These are phyloP conservation scores for Parathielavia hyrcaniae DNA, from an alignment of 495 filamentous ascomycete genomes.

Conservation along the genomic window DNA sequence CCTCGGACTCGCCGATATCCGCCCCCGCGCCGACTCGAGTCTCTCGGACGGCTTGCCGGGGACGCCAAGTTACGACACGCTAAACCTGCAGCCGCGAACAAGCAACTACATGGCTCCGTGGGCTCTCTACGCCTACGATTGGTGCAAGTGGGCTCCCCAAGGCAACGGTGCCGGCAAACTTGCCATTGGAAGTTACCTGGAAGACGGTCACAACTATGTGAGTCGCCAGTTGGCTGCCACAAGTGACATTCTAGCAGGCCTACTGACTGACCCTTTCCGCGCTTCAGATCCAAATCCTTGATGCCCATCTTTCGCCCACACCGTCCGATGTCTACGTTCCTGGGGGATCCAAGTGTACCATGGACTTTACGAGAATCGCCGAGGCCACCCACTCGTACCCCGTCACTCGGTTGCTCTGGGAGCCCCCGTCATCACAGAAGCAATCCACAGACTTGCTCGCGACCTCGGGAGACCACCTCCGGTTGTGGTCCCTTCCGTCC, in stretches of 20 bases:
- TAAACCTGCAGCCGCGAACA: slow-evolving; percentile 46
- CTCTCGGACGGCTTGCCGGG: slow-evolving; percentile 59
- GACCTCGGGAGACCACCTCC: slow-evolving; percentile 92
- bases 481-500: slow-evolving; percentile 82
- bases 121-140: slow-evolving; percentile 94
- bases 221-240: slow-evolving; percentile 23
- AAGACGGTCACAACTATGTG: slow-evolving; percentile 97
- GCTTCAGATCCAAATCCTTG: slow-evolving; percentile 90
- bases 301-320: slow-evolving; percentile 70
- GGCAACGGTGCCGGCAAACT: slow-evolving; percentile 79
- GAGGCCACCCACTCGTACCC: slow-evolving; percentile 98
- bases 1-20: slow-evolving; percentile 83
- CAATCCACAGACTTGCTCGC: slow-evolving; percentile 93
- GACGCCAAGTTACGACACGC: slow-evolving; percentile 48
- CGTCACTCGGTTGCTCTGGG: slow-evolving; percentile 93
- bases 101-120: slow-evolving; percentile 93
- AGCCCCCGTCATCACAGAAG: slow-evolving; percentile 94
- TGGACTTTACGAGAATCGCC: slow-evolving; percentile 92
- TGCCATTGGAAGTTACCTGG: slow-evolving; percentile 89
- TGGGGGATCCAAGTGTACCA: slow-evolving; percentile 60
- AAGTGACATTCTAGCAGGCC: not conserved
- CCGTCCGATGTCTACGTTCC: slow-evolving; percentile 64
- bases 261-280: not conserved
- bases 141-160: slow-evolving; percentile 96
- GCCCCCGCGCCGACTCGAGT: slow-evolving; percentile 68